These are phyloP conservation scores for Mariannaea sp. DNA, from an alignment of 2,329 filamentous ascomycete species.

Conservation along the genomic window DNA sequence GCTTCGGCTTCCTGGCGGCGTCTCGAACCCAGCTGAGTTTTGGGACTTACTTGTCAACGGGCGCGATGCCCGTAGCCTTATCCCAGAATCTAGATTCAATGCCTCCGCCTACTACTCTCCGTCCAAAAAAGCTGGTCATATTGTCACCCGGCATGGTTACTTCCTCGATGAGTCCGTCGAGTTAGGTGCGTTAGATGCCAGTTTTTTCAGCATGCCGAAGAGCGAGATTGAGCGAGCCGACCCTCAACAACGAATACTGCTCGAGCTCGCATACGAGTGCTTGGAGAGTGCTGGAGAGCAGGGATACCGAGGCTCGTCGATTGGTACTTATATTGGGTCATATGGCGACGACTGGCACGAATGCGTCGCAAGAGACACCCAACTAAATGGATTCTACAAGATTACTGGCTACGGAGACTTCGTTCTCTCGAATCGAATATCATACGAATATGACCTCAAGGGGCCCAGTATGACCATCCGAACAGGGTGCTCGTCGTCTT, in stretches of 20 bases:
- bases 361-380: slow-evolving; percentile 29
- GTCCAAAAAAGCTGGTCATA: slow-evolving; percentile 21
- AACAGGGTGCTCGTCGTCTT: neutral
- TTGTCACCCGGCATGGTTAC: slow-evolving; percentile 36
- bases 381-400: slow-evolving; percentile 24
- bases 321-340: slow-evolving; percentile 42
- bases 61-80: slow-evolving; percentile 19
- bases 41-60: slow-evolving; percentile 36
- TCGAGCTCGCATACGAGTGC: slow-evolving; percentile 43
- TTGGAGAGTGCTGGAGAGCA: slow-evolving; percentile 43
- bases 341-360: slow-evolving; percentile 42
- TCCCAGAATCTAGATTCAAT: slow-evolving; percentile 31
- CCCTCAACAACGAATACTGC: slow-evolving; percentile 43
- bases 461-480: slow-evolving; percentile 46
- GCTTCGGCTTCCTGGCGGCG: slow-evolving; percentile 32
- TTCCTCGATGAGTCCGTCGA: slow-evolving; percentile 38
- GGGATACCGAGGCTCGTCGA: slow-evolving; percentile 36
- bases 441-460: slow-evolving; percentile 48
- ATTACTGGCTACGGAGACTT: slow-evolving; percentile 32
- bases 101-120: slow-evolving; percentile 21
- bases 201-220: slow-evolving; percentile 34
- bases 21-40: slow-evolving; percentile 24
- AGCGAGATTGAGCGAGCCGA: slow-evolving; percentile 41
- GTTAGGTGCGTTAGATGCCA: slow-evolving; percentile 33
- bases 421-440: slow-evolving; percentile 39